Evolutionary conservation across 192 early-diverging fungal species (phyloP).

Genomic region (Backusella sp.): DNA sequence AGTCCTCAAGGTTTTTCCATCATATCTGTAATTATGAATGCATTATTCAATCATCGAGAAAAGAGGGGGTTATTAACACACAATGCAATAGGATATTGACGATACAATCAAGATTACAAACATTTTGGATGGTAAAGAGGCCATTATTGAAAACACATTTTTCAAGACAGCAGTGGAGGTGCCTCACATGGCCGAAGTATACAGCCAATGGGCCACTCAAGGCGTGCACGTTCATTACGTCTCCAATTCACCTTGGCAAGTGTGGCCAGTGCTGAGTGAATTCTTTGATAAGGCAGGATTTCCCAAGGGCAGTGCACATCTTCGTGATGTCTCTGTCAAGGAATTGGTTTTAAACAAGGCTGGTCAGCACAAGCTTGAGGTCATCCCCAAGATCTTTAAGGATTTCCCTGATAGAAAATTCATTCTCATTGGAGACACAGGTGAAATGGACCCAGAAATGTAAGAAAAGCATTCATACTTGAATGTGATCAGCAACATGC

Average conservation of each 20-base stretch:
- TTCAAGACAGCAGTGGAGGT: slow-evolving; percentile 68
- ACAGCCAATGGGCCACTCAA: slow-evolving; percentile 53
- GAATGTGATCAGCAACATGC: not conserved
- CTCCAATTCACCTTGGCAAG: slow-evolving; percentile 85
- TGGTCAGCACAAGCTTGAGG: slow-evolving; percentile 29
- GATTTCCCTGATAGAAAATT: slow-evolving; percentile 83
- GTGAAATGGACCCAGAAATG: slow-evolving; percentile 87
- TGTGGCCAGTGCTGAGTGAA: slow-evolving; percentile 69
- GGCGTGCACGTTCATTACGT: slow-evolving; percentile 84
- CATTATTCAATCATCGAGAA: not conserved
- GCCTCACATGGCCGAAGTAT: slow-evolving; percentile 77
- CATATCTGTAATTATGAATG: not conserved
- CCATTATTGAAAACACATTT: slow-evolving; percentile 68
- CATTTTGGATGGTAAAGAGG: slow-evolving; percentile 69
- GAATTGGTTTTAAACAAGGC: slow-evolving; percentile 18
- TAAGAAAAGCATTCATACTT: slow-evolving; percentile 35
- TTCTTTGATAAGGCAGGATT: slow-evolving; percentile 76
- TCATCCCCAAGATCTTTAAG: slow-evolving; percentile 31
- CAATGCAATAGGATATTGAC: slow-evolving; percentile 63
- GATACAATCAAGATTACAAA: slow-evolving; percentile 93
- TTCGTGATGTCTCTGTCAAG: slow-evolving; percentile 30
- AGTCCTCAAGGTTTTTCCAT: not conserved
- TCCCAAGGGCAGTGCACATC: slow-evolving; percentile 76
- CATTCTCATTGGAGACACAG: slow-evolving; percentile 89
- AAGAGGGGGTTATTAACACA: not conserved